Conservation (phyloP, 1,284 basidiomycete genomes). For the Malassezia caprae region DNA sequence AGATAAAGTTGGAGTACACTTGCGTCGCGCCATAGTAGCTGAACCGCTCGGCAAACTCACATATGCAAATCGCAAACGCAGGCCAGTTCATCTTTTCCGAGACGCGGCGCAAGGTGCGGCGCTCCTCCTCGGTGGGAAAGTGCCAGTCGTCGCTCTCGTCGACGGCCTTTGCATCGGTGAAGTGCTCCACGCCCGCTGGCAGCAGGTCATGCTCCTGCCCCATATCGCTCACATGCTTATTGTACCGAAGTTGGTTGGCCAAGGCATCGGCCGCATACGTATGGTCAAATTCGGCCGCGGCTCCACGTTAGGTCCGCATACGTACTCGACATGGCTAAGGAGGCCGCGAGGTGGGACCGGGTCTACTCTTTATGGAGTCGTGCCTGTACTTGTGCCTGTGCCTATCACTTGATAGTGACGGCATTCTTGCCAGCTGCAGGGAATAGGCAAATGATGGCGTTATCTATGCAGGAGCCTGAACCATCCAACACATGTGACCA, state of each 20-base stretch:
- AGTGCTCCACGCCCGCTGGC: not conserved
- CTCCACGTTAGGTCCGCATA: not conserved
- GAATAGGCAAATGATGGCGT: not conserved
- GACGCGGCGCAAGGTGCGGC: constrained; percentile 32
- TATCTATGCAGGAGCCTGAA: not conserved
- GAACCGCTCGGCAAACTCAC: constrained; percentile 48
- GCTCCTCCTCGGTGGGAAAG: constrained; percentile 37
- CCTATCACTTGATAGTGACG: not conserved
- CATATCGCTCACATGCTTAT: not conserved
- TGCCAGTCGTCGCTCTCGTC: constrained; percentile 7
- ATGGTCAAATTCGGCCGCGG: not conserved
- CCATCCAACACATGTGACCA: no score
- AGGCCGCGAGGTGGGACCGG: no score
- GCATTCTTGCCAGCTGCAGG: not conserved
- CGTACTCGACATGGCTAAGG: not conserved
- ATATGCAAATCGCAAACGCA: constrained; percentile 40
- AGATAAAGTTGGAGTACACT: constrained; percentile 44
- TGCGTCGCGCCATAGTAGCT: constrained; percentile 42
- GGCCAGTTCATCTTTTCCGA: constrained; percentile 40
- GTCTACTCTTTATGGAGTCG: no score
- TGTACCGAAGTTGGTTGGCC: not conserved
- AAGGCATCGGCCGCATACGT: not conserved
- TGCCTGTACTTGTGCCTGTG: not conserved
- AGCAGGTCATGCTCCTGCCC: not conserved
- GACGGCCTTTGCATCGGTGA: not conserved